A percentile compares a stretch with the other conserved stretches of the same genome.
phyloP scores from a whole-genome alignment of 306 rosid species.

The Pachyrhizus erosus region DNA sequence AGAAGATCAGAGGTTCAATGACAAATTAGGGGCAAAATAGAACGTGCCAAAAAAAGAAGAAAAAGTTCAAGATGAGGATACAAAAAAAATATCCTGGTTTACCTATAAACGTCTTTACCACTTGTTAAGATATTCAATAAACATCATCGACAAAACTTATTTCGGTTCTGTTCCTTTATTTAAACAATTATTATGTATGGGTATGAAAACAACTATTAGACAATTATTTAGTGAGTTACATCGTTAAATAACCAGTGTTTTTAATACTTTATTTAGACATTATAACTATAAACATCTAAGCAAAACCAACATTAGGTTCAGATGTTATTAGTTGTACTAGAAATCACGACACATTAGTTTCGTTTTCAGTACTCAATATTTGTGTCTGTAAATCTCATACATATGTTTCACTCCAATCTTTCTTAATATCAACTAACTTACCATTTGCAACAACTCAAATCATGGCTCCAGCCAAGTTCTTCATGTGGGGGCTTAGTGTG shows the following conservation, averaged over 20 bases:
- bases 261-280: conserved; percentile 40
- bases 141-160: neutral
- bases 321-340: neutral
- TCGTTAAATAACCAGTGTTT: neutral
- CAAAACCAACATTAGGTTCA: conserved; percentile 34
- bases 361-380: neutral
- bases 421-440: neutral
- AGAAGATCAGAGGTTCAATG: conserved; percentile 59
- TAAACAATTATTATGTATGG: conserved; percentile 7
- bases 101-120: neutral
- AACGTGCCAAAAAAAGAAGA: neutral
- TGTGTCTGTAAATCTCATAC: neutral
- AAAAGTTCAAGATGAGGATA: neutral
- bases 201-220: neutral
- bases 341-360: neutral
- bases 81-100: neutral
- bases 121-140: neutral
- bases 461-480: conserved; percentile 45
- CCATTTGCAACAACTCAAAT: conserved; percentile 2
- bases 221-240: neutral
- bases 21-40: conserved; percentile 37
- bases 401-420: neutral
- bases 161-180: conserved; percentile 12
- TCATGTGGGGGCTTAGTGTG: conserved; percentile 22
- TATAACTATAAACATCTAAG: conserved; percentile 28